phyloP scores from a whole-genome alignment of 352 stramenopile genomes.

The Pythium diclinum region DNA sequence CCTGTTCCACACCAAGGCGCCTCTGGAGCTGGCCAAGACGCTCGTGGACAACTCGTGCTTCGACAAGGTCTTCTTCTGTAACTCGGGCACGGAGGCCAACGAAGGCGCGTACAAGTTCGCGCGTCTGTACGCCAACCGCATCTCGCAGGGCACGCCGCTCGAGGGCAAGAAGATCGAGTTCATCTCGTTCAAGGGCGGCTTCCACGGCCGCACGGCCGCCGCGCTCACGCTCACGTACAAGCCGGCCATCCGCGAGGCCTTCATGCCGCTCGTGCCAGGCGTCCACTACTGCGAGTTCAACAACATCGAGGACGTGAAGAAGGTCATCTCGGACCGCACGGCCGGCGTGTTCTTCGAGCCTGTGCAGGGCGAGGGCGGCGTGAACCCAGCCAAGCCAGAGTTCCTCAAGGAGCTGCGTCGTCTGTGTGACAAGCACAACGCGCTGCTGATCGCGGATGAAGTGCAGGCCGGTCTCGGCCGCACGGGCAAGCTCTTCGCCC shows the following conservation, averaged over 20 bases:
- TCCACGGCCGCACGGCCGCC: conserved; percentile 79
- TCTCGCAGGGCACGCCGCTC: conserved; percentile 63
- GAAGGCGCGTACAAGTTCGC: conserved; percentile 88
- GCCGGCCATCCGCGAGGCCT: conserved; percentile 80
- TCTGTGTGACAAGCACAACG: conserved; percentile 92
- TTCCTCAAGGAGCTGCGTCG: conserved; percentile 90
- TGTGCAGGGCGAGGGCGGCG: conserved; percentile 92
- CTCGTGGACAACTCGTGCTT: conserved; percentile 95
- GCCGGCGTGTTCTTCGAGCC: conserved; percentile 82
- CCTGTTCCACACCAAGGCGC: conserved; percentile 95
- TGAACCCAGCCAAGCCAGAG: conserved; percentile 87
- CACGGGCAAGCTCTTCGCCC: conserved; percentile 93
- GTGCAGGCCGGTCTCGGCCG: conserved; percentile 97
- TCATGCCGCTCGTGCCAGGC: conserved; percentile 75
- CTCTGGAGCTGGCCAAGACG: conserved; percentile 92
- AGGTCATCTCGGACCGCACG: conserved; percentile 68
- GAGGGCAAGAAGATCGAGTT: conserved; percentile 80
- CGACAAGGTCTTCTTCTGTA: conserved; percentile 98
- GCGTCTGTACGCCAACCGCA: conserved; percentile 66
- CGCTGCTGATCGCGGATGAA: conserved; percentile 98
- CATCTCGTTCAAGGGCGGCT: conserved; percentile 87
- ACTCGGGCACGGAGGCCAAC: conserved; percentile 92
- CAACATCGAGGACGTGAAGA: conserved; percentile 79
- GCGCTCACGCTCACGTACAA: conserved; percentile 86
- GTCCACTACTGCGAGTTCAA: conserved; percentile 79